Percentiles rank a stretch among this genome's conserved stretches.
Evolutionary conservation across 2,329 filamentous ascomycete genomes (phyloP).

Genomic region (Paraconiothyrium brasiliense): DNA sequence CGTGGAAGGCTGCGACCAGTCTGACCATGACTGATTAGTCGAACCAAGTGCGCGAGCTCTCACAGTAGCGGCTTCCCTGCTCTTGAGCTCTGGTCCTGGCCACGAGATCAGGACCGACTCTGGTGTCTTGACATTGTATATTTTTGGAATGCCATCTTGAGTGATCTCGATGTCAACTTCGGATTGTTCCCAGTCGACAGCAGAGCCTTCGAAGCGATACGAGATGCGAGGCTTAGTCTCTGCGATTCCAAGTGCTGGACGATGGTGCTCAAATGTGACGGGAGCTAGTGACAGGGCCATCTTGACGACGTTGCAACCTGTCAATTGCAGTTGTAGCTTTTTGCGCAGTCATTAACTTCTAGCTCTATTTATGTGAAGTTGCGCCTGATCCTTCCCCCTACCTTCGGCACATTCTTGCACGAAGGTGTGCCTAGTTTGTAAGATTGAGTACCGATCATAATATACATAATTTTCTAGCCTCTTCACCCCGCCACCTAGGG

Average conservation of each 20-base stretch:
- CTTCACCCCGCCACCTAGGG: background rate
- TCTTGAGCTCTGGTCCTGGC: constrained; percentile 47
- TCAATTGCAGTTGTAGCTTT: too few relatives aligned
- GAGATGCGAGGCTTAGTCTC: constrained; percentile 58
- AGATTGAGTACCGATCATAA: background rate
- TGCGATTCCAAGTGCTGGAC: constrained; percentile 53
- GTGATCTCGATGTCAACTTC: constrained; percentile 57
- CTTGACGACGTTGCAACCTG: background rate
- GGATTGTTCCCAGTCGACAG: constrained; percentile 55
- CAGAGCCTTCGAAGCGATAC: constrained; percentile 56
- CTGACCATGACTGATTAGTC: constrained; percentile 20
- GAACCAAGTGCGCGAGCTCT: constrained; percentile 40
- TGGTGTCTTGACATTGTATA: constrained; percentile 43
- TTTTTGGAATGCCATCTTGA: constrained; percentile 23
- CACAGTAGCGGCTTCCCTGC: constrained; percentile 37
- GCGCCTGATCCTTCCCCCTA: background rate
- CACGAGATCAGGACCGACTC: constrained; percentile 57
- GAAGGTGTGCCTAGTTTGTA: background rate
- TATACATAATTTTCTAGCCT: background rate
- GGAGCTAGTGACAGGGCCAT: background rate
- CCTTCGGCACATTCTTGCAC: background rate
- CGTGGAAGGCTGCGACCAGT: constrained; percentile 40
- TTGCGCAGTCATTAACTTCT: too few relatives aligned
- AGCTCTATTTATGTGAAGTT: background rate
- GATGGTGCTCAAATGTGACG: constrained; percentile 56